These are phyloP conservation scores for Eimeria praecox DNA, from an alignment of 169 alveolate species.

Conservation along the genomic window DNA sequence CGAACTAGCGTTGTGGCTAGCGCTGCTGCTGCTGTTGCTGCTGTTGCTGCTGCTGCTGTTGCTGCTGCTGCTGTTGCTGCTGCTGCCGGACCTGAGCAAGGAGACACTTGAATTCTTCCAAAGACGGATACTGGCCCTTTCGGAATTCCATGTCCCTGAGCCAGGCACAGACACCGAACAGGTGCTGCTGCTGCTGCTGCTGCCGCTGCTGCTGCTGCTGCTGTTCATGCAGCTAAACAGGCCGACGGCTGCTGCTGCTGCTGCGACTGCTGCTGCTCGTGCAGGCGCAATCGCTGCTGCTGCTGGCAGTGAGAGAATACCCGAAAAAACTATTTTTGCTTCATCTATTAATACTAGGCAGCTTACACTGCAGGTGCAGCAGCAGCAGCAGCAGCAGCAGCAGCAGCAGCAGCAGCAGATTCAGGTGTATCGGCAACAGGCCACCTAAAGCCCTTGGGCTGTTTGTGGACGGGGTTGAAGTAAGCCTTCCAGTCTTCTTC, in stretches of 20 bases:
- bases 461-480: constrained; percentile 38
- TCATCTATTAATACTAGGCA: background rate
- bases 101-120: constrained; percentile 10
- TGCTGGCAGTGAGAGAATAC: background rate
- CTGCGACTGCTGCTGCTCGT: background rate
- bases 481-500: constrained; percentile 52
- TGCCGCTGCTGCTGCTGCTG: constrained; percentile 31
- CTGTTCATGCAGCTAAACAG: background rate
- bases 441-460: constrained; percentile 51
- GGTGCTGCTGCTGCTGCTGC: background rate
- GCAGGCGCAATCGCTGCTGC: background rate
- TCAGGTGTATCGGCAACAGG: background rate
- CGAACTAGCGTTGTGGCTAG: background rate
- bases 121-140: constrained; percentile 52
- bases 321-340: background rate
- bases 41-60: constrained; percentile 17
- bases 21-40: background rate
- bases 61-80: constrained; percentile 1
- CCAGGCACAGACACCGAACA: background rate
- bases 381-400: constrained; percentile 21
- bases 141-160: constrained; percentile 52
- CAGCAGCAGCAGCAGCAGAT: constrained; percentile 17
- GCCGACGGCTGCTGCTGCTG: background rate
- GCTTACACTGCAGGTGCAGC: constrained; percentile 41
- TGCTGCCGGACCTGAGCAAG: constrained; percentile 45